Evolutionary conservation across 345 rosid genomes (phyloP).

Genomic region (Camelina neglecta): DNA sequence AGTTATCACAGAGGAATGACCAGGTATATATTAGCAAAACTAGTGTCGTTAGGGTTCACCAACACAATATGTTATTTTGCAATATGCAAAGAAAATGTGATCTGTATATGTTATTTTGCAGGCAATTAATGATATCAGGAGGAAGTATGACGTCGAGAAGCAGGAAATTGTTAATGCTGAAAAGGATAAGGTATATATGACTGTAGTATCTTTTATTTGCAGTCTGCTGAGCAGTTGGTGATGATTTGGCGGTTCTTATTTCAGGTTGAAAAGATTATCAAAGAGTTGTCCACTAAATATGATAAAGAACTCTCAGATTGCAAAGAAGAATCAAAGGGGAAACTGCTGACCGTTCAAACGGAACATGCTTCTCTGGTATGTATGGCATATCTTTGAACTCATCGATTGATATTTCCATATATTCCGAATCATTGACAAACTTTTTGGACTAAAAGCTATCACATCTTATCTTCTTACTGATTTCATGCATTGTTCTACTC

Average conservation of each 20-base stretch:
- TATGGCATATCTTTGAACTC: not conserved
- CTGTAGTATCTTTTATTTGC: conserved; percentile 15
- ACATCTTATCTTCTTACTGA: not conserved
- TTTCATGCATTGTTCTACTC: not conserved
- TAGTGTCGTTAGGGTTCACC: conserved; percentile 19
- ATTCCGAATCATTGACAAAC: not conserved
- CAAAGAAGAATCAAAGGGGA: conserved; percentile 60
- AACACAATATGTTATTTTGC: not conserved
- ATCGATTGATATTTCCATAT: not conserved
- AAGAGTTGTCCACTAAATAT: conserved; percentile 58
- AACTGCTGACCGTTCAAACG: conserved; percentile 55
- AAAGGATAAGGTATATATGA: conserved; percentile 61
- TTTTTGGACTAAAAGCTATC: not conserved
- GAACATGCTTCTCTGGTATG: conserved; percentile 72
- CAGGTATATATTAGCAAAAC: conserved; percentile 54
- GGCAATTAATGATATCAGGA: conserved; percentile 89
- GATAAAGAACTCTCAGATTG: conserved; percentile 59
- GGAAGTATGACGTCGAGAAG: conserved; percentile 83
- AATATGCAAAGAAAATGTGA: not conserved
- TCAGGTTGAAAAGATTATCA: conserved; percentile 61
- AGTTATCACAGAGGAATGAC: conserved; percentile 87
- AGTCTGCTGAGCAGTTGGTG: conserved; percentile 15
- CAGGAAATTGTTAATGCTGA: conserved; percentile 61
- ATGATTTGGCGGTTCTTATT: conserved; percentile 24
- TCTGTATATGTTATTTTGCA: conserved; percentile 35